Evolutionary conservation across 2,329 filamentous ascomycete genomes (phyloP).

Genomic region (Beauveria varroae): DNA sequence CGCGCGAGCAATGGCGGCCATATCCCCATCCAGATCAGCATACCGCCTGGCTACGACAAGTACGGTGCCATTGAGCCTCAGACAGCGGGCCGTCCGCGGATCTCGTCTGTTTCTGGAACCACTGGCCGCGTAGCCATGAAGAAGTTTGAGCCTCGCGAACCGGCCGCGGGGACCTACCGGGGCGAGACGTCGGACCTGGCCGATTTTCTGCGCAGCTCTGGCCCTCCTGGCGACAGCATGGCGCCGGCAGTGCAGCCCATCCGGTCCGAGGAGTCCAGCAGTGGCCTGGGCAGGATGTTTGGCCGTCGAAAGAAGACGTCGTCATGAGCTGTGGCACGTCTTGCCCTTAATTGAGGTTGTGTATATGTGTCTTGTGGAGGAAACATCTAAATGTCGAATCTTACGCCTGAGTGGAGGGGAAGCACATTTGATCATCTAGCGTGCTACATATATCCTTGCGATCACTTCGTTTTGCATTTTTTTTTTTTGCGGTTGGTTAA

Average conservation of each 20-base stretch:
- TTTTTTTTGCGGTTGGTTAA: not conserved
- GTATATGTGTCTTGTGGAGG: not conserved
- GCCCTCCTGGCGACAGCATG: constrained; percentile 44
- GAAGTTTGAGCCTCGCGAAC: constrained; percentile 50
- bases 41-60: constrained; percentile 38
- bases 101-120: constrained; percentile 17
- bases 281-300: constrained; percentile 41
- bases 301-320: constrained; percentile 41
- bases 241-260: constrained; percentile 20
- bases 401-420: not conserved
- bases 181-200: constrained; percentile 63
- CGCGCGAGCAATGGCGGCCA: constrained; percentile 35
- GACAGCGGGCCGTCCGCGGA: constrained; percentile 14
- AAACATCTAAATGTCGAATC: not conserved
- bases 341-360: not conserved
- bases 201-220: constrained; percentile 63
- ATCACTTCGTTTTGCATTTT: not conserved
- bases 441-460: not conserved
- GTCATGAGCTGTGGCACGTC: constrained; percentile 13
- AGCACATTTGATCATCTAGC: constrained; percentile 1
- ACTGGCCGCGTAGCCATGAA: constrained; percentile 44
- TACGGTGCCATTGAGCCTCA: constrained; percentile 26
- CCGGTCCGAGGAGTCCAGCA: constrained; percentile 29
- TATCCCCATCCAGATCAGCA: constrained; percentile 46
- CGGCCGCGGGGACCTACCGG: constrained; percentile 28